Conservation (phyloP, 2,329 filamentous ascomycete species). For the Pyricularia grisea region DNA sequence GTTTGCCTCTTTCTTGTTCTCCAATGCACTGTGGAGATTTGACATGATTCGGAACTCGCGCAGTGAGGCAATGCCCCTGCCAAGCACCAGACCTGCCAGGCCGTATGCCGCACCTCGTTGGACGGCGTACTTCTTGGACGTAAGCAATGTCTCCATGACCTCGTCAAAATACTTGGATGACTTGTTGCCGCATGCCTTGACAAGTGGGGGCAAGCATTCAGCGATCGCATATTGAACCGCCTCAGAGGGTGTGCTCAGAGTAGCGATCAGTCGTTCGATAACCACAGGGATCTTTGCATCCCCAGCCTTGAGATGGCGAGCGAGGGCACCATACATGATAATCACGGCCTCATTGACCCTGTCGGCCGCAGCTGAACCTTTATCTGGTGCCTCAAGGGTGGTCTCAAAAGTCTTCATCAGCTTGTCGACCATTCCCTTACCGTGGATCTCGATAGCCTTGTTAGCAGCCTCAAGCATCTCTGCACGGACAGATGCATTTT, state of each 20-base stretch:
- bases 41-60: constrained; percentile 81
- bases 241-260: constrained; percentile 89
- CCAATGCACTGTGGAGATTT: constrained; percentile 69
- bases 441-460: constrained; percentile 69
- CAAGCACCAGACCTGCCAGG: constrained; percentile 78
- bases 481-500: constrained; percentile 63
- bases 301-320: constrained; percentile 75
- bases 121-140: constrained; percentile 83
- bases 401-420: constrained; percentile 89
- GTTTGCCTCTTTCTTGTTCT: constrained; percentile 89
- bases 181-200: constrained; percentile 70
- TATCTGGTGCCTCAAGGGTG: constrained; percentile 77
- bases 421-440: constrained; percentile 72
- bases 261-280: constrained; percentile 74
- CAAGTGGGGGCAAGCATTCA: constrained; percentile 84
- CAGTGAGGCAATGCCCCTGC: constrained; percentile 74
- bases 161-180: constrained; percentile 71
- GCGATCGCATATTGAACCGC: constrained; percentile 95
- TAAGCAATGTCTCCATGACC: constrained; percentile 72
- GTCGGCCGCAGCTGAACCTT: constrained; percentile 72
- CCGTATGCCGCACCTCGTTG: constrained; percentile 93
- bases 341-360: constrained; percentile 95
- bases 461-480: constrained; percentile 92
- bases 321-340: constrained; percentile 91
- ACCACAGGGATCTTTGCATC: constrained; percentile 83